Conservation (phyloP, 805 yeast genomes). For the Kazachstania viticola region DNA sequence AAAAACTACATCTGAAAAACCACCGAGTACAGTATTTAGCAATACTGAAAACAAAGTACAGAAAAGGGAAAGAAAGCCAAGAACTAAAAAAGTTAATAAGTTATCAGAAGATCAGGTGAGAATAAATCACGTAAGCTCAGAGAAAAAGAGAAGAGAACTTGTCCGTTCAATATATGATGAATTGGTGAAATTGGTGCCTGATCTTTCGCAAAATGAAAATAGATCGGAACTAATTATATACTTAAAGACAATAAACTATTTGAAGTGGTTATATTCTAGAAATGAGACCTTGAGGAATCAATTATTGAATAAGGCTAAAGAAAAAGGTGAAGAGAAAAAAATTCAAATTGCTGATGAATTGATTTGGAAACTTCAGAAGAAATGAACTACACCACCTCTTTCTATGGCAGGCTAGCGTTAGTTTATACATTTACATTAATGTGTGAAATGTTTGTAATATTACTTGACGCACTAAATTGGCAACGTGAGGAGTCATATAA, state of each 20-base stretch:
- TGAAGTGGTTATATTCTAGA: slow-evolving; percentile 39
- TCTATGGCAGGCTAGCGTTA: too few species aligned
- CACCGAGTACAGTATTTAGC: too few species aligned
- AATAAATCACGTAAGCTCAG: slow-evolving; percentile 76
- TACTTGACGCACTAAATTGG: too few species aligned
- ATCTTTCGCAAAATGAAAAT: slow-evolving; percentile 53
- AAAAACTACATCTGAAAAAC: too few species aligned
- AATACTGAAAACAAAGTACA: slow-evolving; percentile 1
- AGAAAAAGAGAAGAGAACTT: slow-evolving; percentile 76
- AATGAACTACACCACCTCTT: too few species aligned
- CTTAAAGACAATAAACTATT: slow-evolving; percentile 48
- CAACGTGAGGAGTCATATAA: too few species aligned
- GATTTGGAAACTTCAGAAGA: too few species aligned
- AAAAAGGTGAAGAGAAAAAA: too few species aligned
- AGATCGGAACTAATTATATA: slow-evolving; percentile 72
- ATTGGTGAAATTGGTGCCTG: slow-evolving; percentile 67
- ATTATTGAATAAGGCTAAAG: too few species aligned
- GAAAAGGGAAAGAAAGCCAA: slow-evolving; percentile 5
- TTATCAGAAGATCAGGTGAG: slow-evolving; percentile 28
- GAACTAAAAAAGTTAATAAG: slow-evolving; percentile 5
- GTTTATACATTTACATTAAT: too few species aligned
- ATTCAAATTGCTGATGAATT: too few species aligned
- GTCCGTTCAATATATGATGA: slow-evolving; percentile 74
- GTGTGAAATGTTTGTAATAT: too few species aligned
- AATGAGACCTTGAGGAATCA: slow-evolving; percentile 34